These are phyloP conservation scores for Linum usitatissimum DNA, from an alignment of 345 rosid genomes.

Conservation along the genomic window DNA sequence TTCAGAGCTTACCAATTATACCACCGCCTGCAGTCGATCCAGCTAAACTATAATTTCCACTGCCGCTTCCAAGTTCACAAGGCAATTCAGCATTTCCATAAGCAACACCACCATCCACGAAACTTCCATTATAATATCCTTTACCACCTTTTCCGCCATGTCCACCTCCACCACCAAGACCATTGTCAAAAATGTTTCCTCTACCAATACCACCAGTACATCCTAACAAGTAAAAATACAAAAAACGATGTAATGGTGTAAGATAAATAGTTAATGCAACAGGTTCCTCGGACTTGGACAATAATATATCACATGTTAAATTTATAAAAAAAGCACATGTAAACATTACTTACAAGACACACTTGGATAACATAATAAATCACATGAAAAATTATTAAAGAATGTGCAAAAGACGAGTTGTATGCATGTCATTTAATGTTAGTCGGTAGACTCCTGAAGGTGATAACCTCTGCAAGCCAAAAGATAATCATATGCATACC, in stretches of 20 bases:
- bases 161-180: slow-evolving; percentile 84
- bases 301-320: too few species aligned
- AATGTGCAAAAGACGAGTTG: not conserved
- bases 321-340: too few species aligned
- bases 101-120: slow-evolving; percentile 52
- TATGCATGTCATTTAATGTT: not conserved
- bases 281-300: too few species aligned
- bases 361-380: not conserved
- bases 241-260: not conserved
- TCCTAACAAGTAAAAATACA: slow-evolving; percentile 31
- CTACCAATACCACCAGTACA: slow-evolving; percentile 83
- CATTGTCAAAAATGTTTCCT: slow-evolving; percentile 57
- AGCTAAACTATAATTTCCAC: slow-evolving; percentile 59
- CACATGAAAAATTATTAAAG: not conserved
- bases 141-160: slow-evolving; percentile 92
- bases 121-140: slow-evolving; percentile 64
- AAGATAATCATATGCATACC: slow-evolving; percentile 25
- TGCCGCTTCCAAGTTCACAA: slow-evolving; percentile 97
- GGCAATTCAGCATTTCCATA: slow-evolving; percentile 84
- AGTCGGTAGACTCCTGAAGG: not conserved
- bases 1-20: slow-evolving; percentile 49
- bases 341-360: not conserved
- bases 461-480: not conserved
- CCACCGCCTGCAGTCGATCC: slow-evolving; percentile 87
- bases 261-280: too few species aligned